phyloP scores from a whole-genome alignment of 805 yeast genomes.

The Lipomyces spencermartinsiae region DNA sequence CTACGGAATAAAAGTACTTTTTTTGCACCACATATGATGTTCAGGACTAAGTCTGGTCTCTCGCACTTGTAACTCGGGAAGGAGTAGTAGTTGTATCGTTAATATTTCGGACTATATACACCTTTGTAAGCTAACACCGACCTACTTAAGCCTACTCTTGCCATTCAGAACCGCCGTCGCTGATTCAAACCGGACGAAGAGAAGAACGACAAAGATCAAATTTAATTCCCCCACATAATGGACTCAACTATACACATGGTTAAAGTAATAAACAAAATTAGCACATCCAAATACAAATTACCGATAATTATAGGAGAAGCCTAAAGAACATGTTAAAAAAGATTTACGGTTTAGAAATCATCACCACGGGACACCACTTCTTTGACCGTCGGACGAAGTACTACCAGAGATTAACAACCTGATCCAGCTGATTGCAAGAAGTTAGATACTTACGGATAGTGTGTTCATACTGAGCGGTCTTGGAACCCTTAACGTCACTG shows the following conservation, averaged over 20 bases:
- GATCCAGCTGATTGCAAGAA: background rate
- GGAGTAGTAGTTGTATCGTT: background rate
- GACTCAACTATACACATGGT: background rate
- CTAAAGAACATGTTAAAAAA: background rate
- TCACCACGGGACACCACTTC: slow-evolving; percentile 96
- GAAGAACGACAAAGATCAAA: background rate
- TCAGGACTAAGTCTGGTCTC: background rate
- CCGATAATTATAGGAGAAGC: background rate
- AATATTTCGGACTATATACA: background rate
- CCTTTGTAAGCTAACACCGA: background rate
- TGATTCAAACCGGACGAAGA: background rate
- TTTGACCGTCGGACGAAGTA: slow-evolving; percentile 87
- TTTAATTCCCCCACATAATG: background rate
- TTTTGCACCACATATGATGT: background rate
- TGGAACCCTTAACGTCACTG: slow-evolving; percentile 74
- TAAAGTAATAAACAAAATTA: background rate
- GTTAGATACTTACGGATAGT: slow-evolving; percentile 51
- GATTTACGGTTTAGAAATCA: slow-evolving; percentile 62
- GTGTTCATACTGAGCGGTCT: slow-evolving; percentile 97
- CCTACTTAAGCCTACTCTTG: background rate
- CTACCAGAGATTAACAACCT: slow-evolving; percentile 45
- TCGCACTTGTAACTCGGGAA: background rate
- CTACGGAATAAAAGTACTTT: background rate
- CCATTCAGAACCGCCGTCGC: background rate
- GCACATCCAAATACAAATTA: background rate